Evolutionary conservation across 2,329 filamentous ascomycete species (phyloP).

Genomic region (Neonectria ditissima): DNA sequence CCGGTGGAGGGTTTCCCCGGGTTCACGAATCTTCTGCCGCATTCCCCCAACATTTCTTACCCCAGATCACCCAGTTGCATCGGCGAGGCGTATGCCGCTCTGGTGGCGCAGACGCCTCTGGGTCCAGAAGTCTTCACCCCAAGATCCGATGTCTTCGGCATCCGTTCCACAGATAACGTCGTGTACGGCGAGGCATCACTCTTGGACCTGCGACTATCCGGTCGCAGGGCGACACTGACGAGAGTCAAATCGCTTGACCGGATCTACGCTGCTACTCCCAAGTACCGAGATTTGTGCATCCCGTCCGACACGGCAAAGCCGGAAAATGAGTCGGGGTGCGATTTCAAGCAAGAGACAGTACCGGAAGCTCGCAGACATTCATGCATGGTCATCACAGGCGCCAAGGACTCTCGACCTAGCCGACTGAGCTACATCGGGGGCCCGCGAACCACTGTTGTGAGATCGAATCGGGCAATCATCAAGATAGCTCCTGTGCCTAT

Average conservation of each 20-base stretch:
- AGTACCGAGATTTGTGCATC: constrained; percentile 48
- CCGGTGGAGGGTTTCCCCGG: constrained; percentile 38
- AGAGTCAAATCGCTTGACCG: constrained; percentile 55
- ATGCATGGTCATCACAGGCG: constrained; percentile 40
- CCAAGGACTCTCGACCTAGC: constrained; percentile 36
- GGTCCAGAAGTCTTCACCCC: constrained; percentile 47
- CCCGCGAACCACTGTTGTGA: constrained; percentile 49
- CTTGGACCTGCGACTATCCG: constrained; percentile 50
- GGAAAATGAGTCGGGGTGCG: constrained; percentile 31
- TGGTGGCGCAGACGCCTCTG: constrained; percentile 29
- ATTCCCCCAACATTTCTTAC: constrained; percentile 30
- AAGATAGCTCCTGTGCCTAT: constrained; percentile 47
- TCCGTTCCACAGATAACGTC: constrained; percentile 51
- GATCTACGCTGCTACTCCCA: constrained; percentile 46
- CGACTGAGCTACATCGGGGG: constrained; percentile 44
- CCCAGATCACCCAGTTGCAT: constrained; percentile 48
- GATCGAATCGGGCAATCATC: constrained; percentile 43
- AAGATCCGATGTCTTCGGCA: constrained; percentile 50
- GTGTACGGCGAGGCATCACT: constrained; percentile 56
- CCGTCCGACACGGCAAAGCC: constrained; percentile 38
- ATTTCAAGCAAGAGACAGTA: constrained; percentile 20
- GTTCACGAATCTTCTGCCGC: constrained; percentile 37
- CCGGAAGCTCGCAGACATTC: constrained; percentile 43
- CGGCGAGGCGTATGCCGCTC: constrained; percentile 49
- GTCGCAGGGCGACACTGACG: constrained; percentile 41